Conservation (phyloP, 2,329 filamentous ascomycete species). For the Ophiognomonia clavigignenti-juglandacearum region DNA sequence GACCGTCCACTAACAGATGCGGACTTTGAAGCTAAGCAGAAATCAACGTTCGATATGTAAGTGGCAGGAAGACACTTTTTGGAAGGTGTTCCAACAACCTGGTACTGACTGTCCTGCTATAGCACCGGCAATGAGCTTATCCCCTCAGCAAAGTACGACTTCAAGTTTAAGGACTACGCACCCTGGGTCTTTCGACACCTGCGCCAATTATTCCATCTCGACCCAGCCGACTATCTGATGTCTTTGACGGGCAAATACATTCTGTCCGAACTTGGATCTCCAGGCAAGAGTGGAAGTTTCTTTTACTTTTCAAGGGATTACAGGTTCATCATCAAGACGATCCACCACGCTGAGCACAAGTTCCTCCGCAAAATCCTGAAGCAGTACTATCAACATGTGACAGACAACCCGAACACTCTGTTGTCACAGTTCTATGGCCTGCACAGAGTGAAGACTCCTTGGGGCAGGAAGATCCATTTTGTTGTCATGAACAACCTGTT, state of each 20-base stretch:
- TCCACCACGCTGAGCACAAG: constrained; percentile 91
- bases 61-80: constrained; percentile 23
- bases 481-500: constrained; percentile 99
- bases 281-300: constrained; percentile 97
- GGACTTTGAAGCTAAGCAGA: constrained; percentile 91
- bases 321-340: constrained; percentile 99
- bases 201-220: constrained; percentile 79
- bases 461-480: constrained; percentile 97
- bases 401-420: constrained; percentile 86
- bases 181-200: constrained; percentile 97
- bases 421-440: constrained; percentile 97
- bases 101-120: constrained; percentile 28
- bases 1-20: constrained; percentile 84
- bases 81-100: background rate
- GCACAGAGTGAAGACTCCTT: constrained; percentile 96
- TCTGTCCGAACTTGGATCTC: constrained; percentile 90
- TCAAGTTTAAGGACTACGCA: constrained; percentile 99
- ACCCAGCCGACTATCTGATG: constrained; percentile 97
- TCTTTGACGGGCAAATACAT: constrained; percentile 98
- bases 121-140: constrained; percentile 95
- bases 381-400: constrained; percentile 91
- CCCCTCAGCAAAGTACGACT: constrained; percentile 97
- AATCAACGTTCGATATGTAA: constrained; percentile 98
- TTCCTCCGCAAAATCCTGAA: constrained; percentile 78
- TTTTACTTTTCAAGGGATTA: constrained; percentile 99